Conservation (phyloP, 352 stramenopile genomes). For the Pythium dissimile region DNA sequence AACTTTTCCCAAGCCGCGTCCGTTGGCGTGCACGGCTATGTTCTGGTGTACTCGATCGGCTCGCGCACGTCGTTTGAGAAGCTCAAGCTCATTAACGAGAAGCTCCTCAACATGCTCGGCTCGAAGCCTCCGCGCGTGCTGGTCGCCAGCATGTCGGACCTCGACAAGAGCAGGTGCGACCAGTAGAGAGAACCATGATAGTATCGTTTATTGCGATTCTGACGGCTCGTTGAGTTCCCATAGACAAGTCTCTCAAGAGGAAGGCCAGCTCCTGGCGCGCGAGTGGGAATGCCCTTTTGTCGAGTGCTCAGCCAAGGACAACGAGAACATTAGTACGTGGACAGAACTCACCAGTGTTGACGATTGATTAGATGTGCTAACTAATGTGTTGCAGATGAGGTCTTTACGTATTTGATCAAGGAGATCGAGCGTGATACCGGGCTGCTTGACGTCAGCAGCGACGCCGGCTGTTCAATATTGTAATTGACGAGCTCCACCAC, state of each 20-base stretch:
- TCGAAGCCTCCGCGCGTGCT: constrained; percentile 92
- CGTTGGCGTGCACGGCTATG: constrained; percentile 94
- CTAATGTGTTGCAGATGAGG: constrained; percentile 51
- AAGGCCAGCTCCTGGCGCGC: constrained; percentile 87
- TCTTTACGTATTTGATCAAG: constrained; percentile 90
- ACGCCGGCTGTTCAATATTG: constrained; percentile 75
- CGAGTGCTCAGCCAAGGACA: constrained; percentile 93
- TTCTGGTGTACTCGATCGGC: constrained; percentile 93
- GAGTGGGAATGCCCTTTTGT: constrained; percentile 93
- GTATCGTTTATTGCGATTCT: neutral
- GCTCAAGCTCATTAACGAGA: constrained; percentile 94
- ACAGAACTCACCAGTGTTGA: neutral
- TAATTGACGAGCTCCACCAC: constrained; percentile 37
- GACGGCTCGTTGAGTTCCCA: neutral
- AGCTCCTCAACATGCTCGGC: constrained; percentile 92
- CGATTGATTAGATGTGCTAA: neutral
- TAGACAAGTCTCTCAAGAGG: constrained; percentile 77
- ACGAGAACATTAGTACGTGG: constrained; percentile 87
- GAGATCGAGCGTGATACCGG: constrained; percentile 88
- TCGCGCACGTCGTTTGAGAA: constrained; percentile 93
- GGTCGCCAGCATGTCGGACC: constrained; percentile 94
- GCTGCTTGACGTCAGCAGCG: constrained; percentile 77
- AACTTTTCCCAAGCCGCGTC: constrained; percentile 95
- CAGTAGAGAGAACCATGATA: neutral
- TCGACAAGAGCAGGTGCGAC: constrained; percentile 88